A percentile compares a stretch with the other conserved stretches of the same genome.
These are phyloP conservation scores for Clarireedia sp. DNA, from an alignment of 2,329 filamentous ascomycete genomes.

Conservation along the genomic window DNA sequence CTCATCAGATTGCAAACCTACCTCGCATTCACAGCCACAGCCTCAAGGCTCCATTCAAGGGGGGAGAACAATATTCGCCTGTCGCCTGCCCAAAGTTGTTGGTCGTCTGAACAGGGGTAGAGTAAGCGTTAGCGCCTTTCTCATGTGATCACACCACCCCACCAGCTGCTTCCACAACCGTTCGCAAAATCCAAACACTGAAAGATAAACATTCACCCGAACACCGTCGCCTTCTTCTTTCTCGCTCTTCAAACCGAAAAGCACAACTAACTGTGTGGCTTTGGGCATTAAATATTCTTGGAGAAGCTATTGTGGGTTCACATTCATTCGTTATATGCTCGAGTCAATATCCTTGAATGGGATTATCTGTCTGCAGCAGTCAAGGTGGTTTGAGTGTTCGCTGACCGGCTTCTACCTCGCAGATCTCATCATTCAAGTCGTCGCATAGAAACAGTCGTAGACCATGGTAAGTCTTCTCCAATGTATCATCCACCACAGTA, in stretches of 20 bases:
- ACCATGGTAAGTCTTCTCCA: slow-evolving; percentile 17
- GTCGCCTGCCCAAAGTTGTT: not conserved
- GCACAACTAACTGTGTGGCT: not conserved
- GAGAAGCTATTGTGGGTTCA: too few species aligned
- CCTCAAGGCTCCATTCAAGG: not conserved
- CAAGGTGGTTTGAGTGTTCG: not conserved
- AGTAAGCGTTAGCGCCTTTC: slow-evolving; percentile 1
- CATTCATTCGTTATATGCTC: too few species aligned
- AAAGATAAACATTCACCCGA: slow-evolving; percentile 14
- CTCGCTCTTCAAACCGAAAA: slow-evolving; percentile 1
- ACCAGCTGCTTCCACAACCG: slow-evolving; percentile 9
- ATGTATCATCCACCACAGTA: not conserved
- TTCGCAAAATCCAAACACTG: slow-evolving; percentile 11
- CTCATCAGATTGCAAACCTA: too few species aligned
- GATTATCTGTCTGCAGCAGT: slow-evolving; percentile 5
- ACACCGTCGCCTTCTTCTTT: slow-evolving; percentile 5
- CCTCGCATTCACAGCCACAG: too few species aligned
- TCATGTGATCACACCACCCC: slow-evolving; percentile 15
- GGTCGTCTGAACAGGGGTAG: not conserved
- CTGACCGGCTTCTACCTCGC: slow-evolving; percentile 1
- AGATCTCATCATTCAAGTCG: slow-evolving; percentile 3
- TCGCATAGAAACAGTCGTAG: slow-evolving; percentile 7
- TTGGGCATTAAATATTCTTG: not conserved
- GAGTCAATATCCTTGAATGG: not conserved
- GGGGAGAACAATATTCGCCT: not conserved